Evolutionary conservation across 768 basidiomycete genomes (phyloP).

Genomic region (Pisolithus marmoratus): DNA sequence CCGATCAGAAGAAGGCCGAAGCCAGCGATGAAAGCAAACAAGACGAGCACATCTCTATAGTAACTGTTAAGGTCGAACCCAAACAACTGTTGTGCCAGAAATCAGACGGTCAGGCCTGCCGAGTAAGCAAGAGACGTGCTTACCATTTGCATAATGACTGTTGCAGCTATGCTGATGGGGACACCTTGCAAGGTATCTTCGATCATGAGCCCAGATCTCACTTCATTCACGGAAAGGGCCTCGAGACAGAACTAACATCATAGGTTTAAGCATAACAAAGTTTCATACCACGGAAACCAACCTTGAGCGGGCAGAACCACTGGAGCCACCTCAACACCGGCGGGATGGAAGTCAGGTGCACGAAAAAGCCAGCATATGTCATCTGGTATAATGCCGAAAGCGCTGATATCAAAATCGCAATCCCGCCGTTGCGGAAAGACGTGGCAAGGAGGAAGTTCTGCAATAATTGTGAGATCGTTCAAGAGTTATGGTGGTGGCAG

Average conservation of each 20-base stretch:
- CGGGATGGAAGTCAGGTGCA: constrained; percentile 79
- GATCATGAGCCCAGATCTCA: constrained; percentile 83
- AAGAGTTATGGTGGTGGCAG: not conserved
- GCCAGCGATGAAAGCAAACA: constrained; percentile 82
- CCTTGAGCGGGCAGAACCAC: constrained; percentile 81
- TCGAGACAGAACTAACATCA: constrained; percentile 53
- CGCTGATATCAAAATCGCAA: constrained; percentile 85
- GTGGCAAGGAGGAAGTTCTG: constrained; percentile 90
- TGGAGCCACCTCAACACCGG: constrained; percentile 92
- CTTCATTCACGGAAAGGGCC: constrained; percentile 88
- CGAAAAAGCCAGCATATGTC: constrained; percentile 92
- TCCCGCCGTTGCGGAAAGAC: constrained; percentile 78
- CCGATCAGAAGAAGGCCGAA: constrained; percentile 69
- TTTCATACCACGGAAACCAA: constrained; percentile 1
- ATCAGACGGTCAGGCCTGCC: not conserved
- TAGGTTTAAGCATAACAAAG: not conserved
- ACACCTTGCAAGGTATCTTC: constrained; percentile 75
- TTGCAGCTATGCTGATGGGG: constrained; percentile 73
- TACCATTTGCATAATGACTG: constrained; percentile 81
- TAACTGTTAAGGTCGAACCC: constrained; percentile 80
- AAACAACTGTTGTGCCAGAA: constrained; percentile 51
- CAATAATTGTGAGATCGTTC: not conserved
- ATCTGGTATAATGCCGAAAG: constrained; percentile 73
- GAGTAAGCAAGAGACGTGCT: constrained; percentile 15
- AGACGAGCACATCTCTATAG: constrained; percentile 83